Base-by-base conservation (phyloP, 2,329 filamentous ascomycete genomes). In the Fusarium albidum region DNA sequence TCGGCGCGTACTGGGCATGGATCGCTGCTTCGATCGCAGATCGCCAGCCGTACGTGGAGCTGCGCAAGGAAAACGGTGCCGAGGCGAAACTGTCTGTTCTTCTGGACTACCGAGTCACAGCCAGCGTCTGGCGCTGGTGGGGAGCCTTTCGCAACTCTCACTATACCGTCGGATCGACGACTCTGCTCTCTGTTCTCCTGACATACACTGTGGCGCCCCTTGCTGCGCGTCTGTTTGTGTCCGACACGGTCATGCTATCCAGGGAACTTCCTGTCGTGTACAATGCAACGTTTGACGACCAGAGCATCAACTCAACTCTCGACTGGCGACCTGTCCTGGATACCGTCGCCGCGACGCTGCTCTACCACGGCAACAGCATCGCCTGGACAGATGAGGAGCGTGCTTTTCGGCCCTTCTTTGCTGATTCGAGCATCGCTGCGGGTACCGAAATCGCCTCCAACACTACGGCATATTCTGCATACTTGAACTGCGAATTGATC, bases 251-350 rank as follows among this genome's bases (percentile, higher is more conserved):
- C 6, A 10, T 26, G 11, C 11, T 44, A 13, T 31, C 53, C 5
- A 10, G 32, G 18, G 2, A 44, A 2, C 14, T 57, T n/a, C 31
- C 41, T 3, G 13, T 59, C 13, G 15, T 18, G 4, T 57, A 54
- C 18, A 57, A 53, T 10, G 15, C 29, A 26, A 28, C 17, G 6
- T 57, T 38, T 39, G 35, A 49, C 5, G 18, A 13, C 10, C 15
- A 50, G 9, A 49, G 34, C 10, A 33, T 59, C 21, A 41, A 54
- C 14, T 32, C 45, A 9, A 44, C 41, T 5, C 12, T 59, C 3
- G 56, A 59, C 26, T 59, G 56, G 56, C 49, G 49, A 21, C 56
- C 56, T 14, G 41, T 57, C n/a, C 25, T 57, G n/a, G 46, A 59
- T 21, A 51, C 42, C 4, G 43, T 47, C 3, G 45, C 49, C 1